Evolutionary conservation across 192 early-diverging fungal species (phyloP), one percentile per base, ranked within the genome.

Genomic region (Thamnidium elegans): DNA sequence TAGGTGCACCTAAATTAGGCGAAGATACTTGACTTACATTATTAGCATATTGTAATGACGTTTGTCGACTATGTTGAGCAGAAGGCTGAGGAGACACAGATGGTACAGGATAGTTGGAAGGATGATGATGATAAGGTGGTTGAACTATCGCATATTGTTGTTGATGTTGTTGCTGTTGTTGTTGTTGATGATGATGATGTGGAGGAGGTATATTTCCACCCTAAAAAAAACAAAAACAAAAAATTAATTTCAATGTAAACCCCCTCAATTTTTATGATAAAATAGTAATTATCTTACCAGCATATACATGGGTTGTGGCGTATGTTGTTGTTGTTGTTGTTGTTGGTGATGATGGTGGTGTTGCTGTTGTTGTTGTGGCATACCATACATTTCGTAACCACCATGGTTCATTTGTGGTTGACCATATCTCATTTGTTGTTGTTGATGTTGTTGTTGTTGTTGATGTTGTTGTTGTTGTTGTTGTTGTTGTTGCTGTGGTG

Each of bases 401-500:
- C 47, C 31, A 42, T 21, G 19, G 11, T 14, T 21, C 10, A 31
- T 4, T 26, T 55, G 53, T 52, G 19, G 50, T 26, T 52, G 50
- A 14, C 46, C 46, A 48, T 48, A 48, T 48, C 46, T 48, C 46
- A 48, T 6, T 9, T 59, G 68, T 23, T 73, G 67, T 44, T 52
- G 66, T 44, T 21, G 55, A 14, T 59, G 69, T 46, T 17, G 54
- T 30, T 55, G 76, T 65, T 54, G 78, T 19, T 75, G 69, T 30
- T 48, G 54, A 14, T 69, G 66, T 58, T 43, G 34, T 11, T 68
- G 54, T 13, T 74, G 53, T 67, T 58, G 32, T 20, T 19, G 54
- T 30, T 55, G 76, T 65, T 54, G 78, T 14, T 75, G 69, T 30
- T 48, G 54, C 13, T 69, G 66, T 58, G 17, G 76, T 23, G 26